Evolutionary conservation across 768 basidiomycete species (phyloP).

Genomic region (Rhizopogon sp.): DNA sequence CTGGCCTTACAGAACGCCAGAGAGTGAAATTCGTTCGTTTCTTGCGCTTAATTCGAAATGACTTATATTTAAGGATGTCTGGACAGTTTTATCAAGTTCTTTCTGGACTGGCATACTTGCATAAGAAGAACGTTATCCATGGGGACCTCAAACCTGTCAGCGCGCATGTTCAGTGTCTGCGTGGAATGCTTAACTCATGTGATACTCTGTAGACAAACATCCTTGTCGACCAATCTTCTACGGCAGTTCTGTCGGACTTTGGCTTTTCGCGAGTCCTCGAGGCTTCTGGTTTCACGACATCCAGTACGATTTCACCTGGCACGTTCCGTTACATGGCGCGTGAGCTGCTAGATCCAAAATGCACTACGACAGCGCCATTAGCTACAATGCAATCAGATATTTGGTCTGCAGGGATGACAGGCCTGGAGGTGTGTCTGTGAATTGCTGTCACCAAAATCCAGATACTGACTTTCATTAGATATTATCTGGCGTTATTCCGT

Average conservation of each 20-base stretch:
- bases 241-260: slow-evolving; percentile 33
- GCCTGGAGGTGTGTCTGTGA: slow-evolving; percentile 25
- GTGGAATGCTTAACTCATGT: background rate
- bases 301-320: slow-evolving; percentile 19
- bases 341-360: slow-evolving; percentile 23
- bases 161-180: background rate
- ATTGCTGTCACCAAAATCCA: background rate
- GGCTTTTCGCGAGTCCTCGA: slow-evolving; percentile 35
- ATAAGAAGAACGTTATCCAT: slow-evolving; percentile 22
- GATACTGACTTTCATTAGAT: background rate
- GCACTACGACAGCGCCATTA: slow-evolving; percentile 6
- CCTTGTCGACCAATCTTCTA: slow-evolving; percentile 25
- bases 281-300: slow-evolving; percentile 31
- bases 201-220: slow-evolving; percentile 28
- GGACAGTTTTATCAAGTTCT: slow-evolving; percentile 17
- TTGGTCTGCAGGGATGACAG: slow-evolving; percentile 34
- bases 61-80: background rate
- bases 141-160: slow-evolving; percentile 35
- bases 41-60: background rate
- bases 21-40: slow-evolving; percentile 20
- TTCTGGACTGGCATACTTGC: slow-evolving; percentile 19
- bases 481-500: slow-evolving; percentile 1
- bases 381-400: slow-evolving; percentile 25
- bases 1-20: slow-evolving; percentile 2
- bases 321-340: slow-evolving; percentile 37